These are phyloP conservation scores for Bisporella sp. DNA, from an alignment of 2,329 filamentous ascomycete species.

Conservation along the genomic window DNA sequence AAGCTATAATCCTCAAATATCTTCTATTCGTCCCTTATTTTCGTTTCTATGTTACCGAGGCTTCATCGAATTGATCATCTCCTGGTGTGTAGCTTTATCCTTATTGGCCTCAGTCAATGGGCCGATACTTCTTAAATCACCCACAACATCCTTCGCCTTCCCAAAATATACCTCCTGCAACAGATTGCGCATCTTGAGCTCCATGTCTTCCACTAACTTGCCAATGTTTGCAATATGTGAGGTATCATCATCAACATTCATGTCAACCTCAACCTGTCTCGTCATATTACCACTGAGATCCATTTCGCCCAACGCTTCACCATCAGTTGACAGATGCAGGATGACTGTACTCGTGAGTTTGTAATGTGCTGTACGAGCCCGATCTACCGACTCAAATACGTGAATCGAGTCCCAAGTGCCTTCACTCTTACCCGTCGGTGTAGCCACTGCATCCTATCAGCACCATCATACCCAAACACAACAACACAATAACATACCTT, in stretches of 20 bases:
- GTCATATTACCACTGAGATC: constrained; percentile 98
- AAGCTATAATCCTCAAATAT: too few relatives aligned
- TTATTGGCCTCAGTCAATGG: constrained; percentile 77
- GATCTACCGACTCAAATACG: constrained; percentile 94
- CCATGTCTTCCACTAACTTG: constrained; percentile 95
- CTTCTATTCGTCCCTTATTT: too few relatives aligned
- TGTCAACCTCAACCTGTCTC: constrained; percentile 85
- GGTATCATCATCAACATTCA: constrained; percentile 82
- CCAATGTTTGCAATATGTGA: constrained; percentile 96
- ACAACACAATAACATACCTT: constrained; percentile 49
- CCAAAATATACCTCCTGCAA: constrained; percentile 99
- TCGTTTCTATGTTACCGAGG: too few relatives aligned
- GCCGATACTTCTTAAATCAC: constrained; percentile 81
- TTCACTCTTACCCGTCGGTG: constrained; percentile 56
- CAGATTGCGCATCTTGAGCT: constrained; percentile 97
- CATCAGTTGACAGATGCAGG: constrained; percentile 69
- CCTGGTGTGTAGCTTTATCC: constrained; percentile 78
- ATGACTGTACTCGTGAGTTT: constrained; percentile 97
- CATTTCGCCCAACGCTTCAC: constrained; percentile 68
- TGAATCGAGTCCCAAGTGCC: constrained; percentile 98
- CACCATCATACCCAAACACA: neutral
- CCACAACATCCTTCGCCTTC: constrained; percentile 97
- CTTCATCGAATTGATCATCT: constrained; percentile 66
- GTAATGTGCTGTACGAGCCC: constrained; percentile 88
- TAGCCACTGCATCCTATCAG: constrained; percentile 46